Percentiles rank a stretch among this genome's conserved stretches.
Conservation (phyloP, 495 filamentous ascomycete genomes). For the Hypoxylon intermedium region DNA sequence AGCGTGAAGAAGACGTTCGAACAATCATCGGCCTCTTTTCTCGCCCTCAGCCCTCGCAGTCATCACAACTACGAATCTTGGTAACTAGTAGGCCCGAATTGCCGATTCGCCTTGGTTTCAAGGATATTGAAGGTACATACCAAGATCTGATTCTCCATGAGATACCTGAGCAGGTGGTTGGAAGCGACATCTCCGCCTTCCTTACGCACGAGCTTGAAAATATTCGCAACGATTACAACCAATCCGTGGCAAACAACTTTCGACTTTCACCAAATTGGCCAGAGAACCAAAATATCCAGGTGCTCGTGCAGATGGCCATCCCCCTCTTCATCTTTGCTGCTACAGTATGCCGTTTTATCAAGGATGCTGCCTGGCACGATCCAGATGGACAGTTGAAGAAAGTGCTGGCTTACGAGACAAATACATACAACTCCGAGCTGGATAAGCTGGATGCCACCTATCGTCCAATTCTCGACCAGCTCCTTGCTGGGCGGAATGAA, state of each 20-base stretch:
- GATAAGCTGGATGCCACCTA: constrained; percentile 45
- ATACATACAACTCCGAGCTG: constrained; percentile 30
- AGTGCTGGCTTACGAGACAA: constrained; percentile 37
- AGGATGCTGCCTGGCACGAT: constrained; percentile 2
- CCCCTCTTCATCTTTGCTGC: constrained; percentile 56
- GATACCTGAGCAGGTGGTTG: constrained; percentile 39
- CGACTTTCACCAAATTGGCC: constrained; percentile 50
- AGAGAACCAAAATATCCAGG: constrained; percentile 33
- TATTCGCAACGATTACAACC: constrained; percentile 38
- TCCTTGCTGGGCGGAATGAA: constrained; percentile 18
- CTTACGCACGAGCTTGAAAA: constrained; percentile 30
- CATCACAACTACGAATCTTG: constrained; percentile 26
- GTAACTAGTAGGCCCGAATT: constrained; percentile 56
- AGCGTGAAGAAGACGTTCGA: constrained; percentile 47
- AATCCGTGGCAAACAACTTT: neutral
- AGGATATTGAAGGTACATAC: constrained; percentile 35
- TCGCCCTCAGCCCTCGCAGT: neutral
- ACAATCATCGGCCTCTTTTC: constrained; percentile 49
- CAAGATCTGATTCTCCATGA: constrained; percentile 44
- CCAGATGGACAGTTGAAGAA: constrained; percentile 26
- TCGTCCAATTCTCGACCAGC: constrained; percentile 43
- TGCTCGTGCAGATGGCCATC: constrained; percentile 48
- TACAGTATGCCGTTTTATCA: constrained; percentile 52
- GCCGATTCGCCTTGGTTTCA: constrained; percentile 47
- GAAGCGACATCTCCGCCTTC: constrained; percentile 48